phyloP scores from a whole-genome alignment of 306 rosid species.

The Dryas octopetala region DNA sequence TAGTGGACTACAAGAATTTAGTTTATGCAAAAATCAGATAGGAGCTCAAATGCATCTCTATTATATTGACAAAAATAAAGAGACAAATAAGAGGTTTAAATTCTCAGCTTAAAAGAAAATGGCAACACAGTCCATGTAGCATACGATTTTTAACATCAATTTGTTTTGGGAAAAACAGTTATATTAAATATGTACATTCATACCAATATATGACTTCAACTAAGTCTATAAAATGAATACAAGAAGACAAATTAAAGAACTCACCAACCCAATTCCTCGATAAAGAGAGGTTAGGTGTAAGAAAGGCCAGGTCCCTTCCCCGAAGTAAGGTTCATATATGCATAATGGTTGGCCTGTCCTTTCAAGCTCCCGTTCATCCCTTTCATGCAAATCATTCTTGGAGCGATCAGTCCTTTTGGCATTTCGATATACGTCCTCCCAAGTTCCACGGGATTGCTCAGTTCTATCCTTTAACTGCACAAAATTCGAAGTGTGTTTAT shows the following conservation, averaged over 20 bases:
- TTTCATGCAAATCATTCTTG: conserved; percentile 87
- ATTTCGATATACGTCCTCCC: conserved; percentile 93
- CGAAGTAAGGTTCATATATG: conserved; percentile 94
- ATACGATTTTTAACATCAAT: neutral
- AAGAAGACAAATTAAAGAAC: conserved; percentile 27
- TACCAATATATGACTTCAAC: neutral
- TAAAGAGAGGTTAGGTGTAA: conserved; percentile 76
- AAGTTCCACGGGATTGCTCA: conserved; percentile 77
- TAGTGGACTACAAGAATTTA: conserved; percentile 63
- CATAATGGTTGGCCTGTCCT: conserved; percentile 88
- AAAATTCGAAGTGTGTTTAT: conserved; percentile 23
- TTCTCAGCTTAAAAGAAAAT: neutral
- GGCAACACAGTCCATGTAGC: neutral
- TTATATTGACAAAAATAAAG: neutral
- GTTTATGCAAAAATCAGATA: conserved; percentile 12
- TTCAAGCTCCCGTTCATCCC: conserved; percentile 94
- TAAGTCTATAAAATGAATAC: conserved; percentile 2
- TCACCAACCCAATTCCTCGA: conserved; percentile 90
- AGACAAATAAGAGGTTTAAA: neutral
- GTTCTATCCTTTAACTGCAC: conserved; percentile 86
- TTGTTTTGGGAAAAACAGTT: neutral
- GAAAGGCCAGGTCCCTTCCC: conserved; percentile 96
- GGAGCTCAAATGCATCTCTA: neutral
- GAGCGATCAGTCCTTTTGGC: conserved; percentile 75
- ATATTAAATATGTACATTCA: neutral